Evolutionary conservation across 2,329 filamentous ascomycete genomes (phyloP), one percentile per base, ranked within the genome.

Genomic region (Alternaria solani): DNA sequence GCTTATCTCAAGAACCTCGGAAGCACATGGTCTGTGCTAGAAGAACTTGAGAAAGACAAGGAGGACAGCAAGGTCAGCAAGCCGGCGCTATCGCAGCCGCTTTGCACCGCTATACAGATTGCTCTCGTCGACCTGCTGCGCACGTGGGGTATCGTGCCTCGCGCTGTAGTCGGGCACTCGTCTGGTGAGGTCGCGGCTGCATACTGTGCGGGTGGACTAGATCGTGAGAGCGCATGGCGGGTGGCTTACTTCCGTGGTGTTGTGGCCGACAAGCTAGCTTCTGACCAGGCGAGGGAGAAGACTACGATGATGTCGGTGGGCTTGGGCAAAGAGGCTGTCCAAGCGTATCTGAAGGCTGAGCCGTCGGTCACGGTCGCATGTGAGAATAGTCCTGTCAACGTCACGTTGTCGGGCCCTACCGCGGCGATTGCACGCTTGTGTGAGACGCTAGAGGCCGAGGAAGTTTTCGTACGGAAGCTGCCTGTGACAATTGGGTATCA

Each of bases 401-500:
- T 82, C 4, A 84, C 82, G 0, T 49, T 83, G 2, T 81, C 81
- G 9, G 82, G 82, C 1, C 71, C 76, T 56, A 78, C 73, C 4
- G 62, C 73, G 0, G 70, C 76, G 43, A 60, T 74, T 1, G 69
- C 73, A 16, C 58, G 69, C 1, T 63, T 68, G 2, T 48, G 26
- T 32, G 30, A 51, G 20, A 48, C n/a, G 5, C 62, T 83, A 1
- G 68, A 79, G 6, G 72, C 75, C 5, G 67, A 77, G 26, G 66
- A 73, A 7, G 72, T 73, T 9, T 83, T 82, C 57, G 73, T 68
- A 4, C 72, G 80, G 1, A 60, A 70, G n/a, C 73, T 84, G 2
- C 72, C 76, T 56, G 80, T 82, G 2, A 75, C 79, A n/a, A 75
- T 68, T 8, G 82, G 81, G 0, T 84, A 83, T 47, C 82, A 83